Evolutionary conservation across 1,139 yeast genomes (phyloP).

Genomic region (Magnusiomyces tetraspermus): DNA sequence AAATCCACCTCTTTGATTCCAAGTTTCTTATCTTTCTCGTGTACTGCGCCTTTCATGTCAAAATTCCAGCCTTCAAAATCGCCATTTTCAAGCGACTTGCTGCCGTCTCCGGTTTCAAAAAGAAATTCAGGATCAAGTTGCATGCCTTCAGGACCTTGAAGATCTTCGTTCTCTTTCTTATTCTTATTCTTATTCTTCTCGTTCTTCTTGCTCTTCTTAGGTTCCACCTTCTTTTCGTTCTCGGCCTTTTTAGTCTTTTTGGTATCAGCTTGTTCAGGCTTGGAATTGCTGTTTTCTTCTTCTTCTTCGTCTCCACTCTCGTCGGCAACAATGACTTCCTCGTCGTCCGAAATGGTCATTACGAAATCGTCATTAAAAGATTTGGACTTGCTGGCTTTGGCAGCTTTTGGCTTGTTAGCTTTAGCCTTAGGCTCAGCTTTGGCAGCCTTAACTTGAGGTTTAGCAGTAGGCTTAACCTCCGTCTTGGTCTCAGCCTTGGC

Average conservation of each 20-base stretch:
- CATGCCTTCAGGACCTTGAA: conserved; percentile 25
- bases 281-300: conserved; percentile 20
- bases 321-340: conserved; percentile 45
- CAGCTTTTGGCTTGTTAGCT: not conserved
- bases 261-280: conserved; percentile 16
- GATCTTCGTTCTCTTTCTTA: conserved; percentile 33
- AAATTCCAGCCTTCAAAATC: conserved; percentile 80
- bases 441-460: not conserved
- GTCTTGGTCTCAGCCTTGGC: too few species aligned
- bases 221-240: too few species aligned
- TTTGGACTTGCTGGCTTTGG: not conserved
- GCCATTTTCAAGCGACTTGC: conserved; percentile 15
- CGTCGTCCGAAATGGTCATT: conserved; percentile 56
- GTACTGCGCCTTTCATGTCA: conserved; percentile 35
- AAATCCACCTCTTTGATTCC: conserved; percentile 54
- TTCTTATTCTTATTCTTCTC: conserved; percentile 17
- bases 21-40: conserved; percentile 3
- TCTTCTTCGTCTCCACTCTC: conserved; percentile 34
- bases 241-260: conserved; percentile 20
- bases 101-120: conserved; percentile 48
- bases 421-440: not conserved
- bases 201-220: conserved; percentile 28
- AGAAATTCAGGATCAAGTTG: conserved; percentile 54
- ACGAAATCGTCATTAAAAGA: conserved; percentile 39
- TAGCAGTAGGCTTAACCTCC: not conserved